phyloP scores from a whole-genome alignment of 805 yeast genomes.

The Debaryomyces castellii region DNA sequence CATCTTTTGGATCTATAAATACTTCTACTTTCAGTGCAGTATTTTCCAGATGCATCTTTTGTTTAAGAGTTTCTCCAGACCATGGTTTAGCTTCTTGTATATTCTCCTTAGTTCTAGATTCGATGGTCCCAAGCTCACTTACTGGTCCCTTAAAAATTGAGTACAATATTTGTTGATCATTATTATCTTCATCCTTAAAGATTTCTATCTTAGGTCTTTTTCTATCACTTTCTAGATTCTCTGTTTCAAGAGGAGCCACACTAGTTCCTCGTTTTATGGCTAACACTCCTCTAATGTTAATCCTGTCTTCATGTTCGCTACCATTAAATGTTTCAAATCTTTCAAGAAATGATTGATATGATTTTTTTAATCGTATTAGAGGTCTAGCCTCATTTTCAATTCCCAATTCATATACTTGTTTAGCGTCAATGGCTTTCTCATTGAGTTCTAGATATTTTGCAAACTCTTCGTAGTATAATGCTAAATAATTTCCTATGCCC shows the following conservation, averaged over 20 bases:
- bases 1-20: conserved; percentile 21
- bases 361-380: conserved; percentile 26
- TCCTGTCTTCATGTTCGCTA: neutral
- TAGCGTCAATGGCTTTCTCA: conserved; percentile 53
- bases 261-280: conserved; percentile 37
- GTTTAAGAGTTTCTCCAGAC: conserved; percentile 60
- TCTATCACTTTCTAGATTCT: conserved; percentile 7
- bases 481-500: conserved; percentile 64
- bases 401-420: conserved; percentile 58
- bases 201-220: conserved; percentile 39
- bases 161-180: conserved; percentile 14
- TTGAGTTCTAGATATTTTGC: conserved; percentile 59
- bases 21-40: conserved; percentile 30
- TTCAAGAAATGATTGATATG: conserved; percentile 43
- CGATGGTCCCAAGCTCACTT: conserved; percentile 48
- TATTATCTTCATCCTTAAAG: conserved; percentile 31
- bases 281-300: conserved; percentile 18
- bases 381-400: conserved; percentile 68
- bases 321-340: conserved; percentile 19
- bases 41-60: conserved; percentile 23
- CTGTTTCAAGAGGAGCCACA: conserved; percentile 7
- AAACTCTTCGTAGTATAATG: conserved; percentile 78
- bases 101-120: conserved; percentile 64
- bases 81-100: conserved; percentile 52
- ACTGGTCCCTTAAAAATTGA: conserved; percentile 19